Evolutionary conservation across 352 stramenopile genomes (phyloP).

Genomic region (Pythium grandisporangium): DNA sequence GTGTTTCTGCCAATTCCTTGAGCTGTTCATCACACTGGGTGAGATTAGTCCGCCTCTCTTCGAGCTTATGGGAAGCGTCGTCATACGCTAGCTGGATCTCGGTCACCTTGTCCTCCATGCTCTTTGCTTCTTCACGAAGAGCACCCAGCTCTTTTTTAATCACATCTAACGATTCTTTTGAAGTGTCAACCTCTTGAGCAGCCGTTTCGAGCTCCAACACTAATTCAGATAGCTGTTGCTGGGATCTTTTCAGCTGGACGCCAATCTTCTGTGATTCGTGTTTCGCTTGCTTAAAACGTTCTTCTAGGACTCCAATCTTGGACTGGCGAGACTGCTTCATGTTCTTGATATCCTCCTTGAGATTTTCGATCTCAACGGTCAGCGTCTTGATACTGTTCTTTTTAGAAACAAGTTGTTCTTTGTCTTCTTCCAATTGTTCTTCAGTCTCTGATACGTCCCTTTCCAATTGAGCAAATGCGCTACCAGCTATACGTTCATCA

Average conservation of each 20-base stretch:
- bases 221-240: slow-evolving; percentile 69
- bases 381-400: slow-evolving; percentile 71
- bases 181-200: slow-evolving; percentile 48
- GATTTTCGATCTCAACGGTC: slow-evolving; percentile 51
- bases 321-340: slow-evolving; percentile 75
- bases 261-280: slow-evolving; percentile 63
- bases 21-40: slow-evolving; percentile 89
- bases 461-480: slow-evolving; percentile 71
- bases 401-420: slow-evolving; percentile 44
- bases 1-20: slow-evolving; percentile 76
- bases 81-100: slow-evolving; percentile 58
- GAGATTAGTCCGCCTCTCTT: slow-evolving; percentile 58
- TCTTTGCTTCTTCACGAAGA: slow-evolving; percentile 60
- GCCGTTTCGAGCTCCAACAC: slow-evolving; percentile 68
- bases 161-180: slow-evolving; percentile 31
- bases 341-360: slow-evolving; percentile 77
- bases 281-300: slow-evolving; percentile 64
- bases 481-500: slow-evolving; percentile 72
- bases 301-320: slow-evolving; percentile 73
- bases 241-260: slow-evolving; percentile 37
- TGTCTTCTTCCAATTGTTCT: slow-evolving; percentile 65
- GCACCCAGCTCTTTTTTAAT: slow-evolving; percentile 54
- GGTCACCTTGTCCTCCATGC: slow-evolving; percentile 53
- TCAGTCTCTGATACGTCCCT: slow-evolving; percentile 53
- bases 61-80: slow-evolving; percentile 48